These are phyloP conservation scores for Venturia aucupariae DNA, from an alignment of 2,329 filamentous ascomycete genomes.

Conservation along the genomic window DNA sequence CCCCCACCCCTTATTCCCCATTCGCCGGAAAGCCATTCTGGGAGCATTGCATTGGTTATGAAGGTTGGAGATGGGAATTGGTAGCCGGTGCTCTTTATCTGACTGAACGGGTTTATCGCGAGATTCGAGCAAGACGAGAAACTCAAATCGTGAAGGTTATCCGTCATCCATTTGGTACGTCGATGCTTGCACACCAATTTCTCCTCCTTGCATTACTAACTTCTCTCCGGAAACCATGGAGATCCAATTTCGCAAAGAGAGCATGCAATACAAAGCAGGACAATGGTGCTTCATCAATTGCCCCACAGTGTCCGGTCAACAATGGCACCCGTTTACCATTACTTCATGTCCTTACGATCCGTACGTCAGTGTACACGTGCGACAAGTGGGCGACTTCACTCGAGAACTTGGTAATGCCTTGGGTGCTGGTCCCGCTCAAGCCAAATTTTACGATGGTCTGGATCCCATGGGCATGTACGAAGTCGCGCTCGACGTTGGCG, in stretches of 20 bases:
- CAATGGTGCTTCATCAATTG: conserved; percentile 98
- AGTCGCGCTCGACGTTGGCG: conserved; percentile 84
- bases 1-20: conserved; percentile 61
- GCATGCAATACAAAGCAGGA: conserved; percentile 95
- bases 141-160: conserved; percentile 92
- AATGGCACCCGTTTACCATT: conserved; percentile 99
- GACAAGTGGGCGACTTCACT: conserved; percentile 95
- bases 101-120: conserved; percentile 79
- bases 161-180: conserved; percentile 68
- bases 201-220: conserved; percentile 22
- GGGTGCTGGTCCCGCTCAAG: conserved; percentile 80
- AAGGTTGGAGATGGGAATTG: conserved; percentile 96
- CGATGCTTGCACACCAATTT: too few relatives aligned
- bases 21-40: conserved; percentile 78
- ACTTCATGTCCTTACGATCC: conserved; percentile 95
- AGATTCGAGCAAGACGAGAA: conserved; percentile 71
- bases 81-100: conserved; percentile 79
- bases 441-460: conserved; percentile 80
- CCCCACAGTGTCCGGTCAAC: conserved; percentile 74
- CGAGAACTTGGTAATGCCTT: conserved; percentile 86
- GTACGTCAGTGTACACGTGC: conserved; percentile 88
- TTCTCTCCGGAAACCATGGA: conserved; percentile 68
- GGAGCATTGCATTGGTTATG: conserved; percentile 87
- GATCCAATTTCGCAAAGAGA: conserved; percentile 93
- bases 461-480: conserved; percentile 98